Evolutionary conservation across 2,329 filamentous ascomycete genomes (phyloP), one percentile per base, ranked within the genome.

Genomic region (Epichloe uncinata): DNA sequence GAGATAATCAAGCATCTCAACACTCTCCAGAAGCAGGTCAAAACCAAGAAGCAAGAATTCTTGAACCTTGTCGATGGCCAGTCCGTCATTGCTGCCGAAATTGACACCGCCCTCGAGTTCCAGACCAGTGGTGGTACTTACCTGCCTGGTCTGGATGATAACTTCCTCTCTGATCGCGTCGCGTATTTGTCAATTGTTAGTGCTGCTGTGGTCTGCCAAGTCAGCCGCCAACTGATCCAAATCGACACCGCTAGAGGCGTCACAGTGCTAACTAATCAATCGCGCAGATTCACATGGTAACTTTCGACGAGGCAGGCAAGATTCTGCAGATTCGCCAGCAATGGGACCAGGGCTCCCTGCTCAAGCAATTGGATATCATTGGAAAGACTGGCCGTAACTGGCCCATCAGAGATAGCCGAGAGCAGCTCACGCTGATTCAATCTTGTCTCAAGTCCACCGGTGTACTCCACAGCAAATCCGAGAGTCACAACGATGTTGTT

Each of bases 281-380:
- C 4, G 41, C 34, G 16, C 65, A 93, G 87, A 78, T 84, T 59
- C 93, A 98, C 71, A 82, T 97, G 56, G 90, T 98, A 57, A 79
- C 81, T 51, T 95, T 96, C 68, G 79, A 94, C 66, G 64, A 68
- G 56, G 68, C 84, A 44, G 79, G 81, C 64, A 89, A 87, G 70
- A 96, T 98, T 63, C 67, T 77, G 52, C 87, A 93, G 66, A 86
- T 97, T 56, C 86, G 91, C 58, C 80, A 91, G 58, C 87, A 85
- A 65, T 98, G 93, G 93, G 93, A 98, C 65, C 93, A 98, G 68
- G 90, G 83, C 53, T 85, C 88, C 49, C 78, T 98, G 40, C 78
- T 98, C 57, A 97, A 93, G 71, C 85, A 95, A 66, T 78, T 96
- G 55, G 90, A 96, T 54, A 82, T 96, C 50, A 97, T 98, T 66